These are phyloP conservation scores for Melastoma candidum DNA, from an alignment of 441 rosid genomes.

Conservation along the genomic window DNA sequence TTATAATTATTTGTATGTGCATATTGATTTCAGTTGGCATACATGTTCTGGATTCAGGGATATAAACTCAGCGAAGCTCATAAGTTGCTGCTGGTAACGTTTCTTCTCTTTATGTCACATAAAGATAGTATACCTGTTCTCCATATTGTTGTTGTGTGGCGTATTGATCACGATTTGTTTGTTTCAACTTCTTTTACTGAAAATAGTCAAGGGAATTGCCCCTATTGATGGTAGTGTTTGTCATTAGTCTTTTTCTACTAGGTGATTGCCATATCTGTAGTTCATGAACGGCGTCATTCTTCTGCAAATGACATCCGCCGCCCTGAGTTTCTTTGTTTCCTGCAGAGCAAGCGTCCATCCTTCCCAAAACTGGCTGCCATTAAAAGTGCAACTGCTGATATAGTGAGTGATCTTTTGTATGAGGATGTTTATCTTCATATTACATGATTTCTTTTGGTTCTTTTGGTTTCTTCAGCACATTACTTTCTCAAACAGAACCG, in stretches of 20 bases:
- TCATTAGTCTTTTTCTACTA: too few relatives aligned
- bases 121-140: too few relatives aligned
- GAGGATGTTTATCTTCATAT: neutral
- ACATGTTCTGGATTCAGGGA: constrained; percentile 93
- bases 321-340: constrained; percentile 2
- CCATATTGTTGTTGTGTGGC: too few relatives aligned
- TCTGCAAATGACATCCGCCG: too few relatives aligned
- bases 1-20: neutral
- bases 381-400: constrained; percentile 83
- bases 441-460: neutral
- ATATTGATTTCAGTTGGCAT: constrained; percentile 57
- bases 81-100: constrained; percentile 60
- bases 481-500: too few relatives aligned
- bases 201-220: too few relatives aligned
- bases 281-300: too few relatives aligned
- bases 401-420: constrained; percentile 42
- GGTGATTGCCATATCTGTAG: too few relatives aligned
- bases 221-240: too few relatives aligned
- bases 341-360: constrained; percentile 75
- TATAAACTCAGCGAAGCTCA: constrained; percentile 72
- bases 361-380: constrained; percentile 86
- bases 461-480: too few relatives aligned
- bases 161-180: too few relatives aligned
- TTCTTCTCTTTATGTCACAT: neutral
- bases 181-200: too few relatives aligned